Conservation (phyloP, 2,329 filamentous ascomycete species). For the Diaporthe longicolla region DNA sequence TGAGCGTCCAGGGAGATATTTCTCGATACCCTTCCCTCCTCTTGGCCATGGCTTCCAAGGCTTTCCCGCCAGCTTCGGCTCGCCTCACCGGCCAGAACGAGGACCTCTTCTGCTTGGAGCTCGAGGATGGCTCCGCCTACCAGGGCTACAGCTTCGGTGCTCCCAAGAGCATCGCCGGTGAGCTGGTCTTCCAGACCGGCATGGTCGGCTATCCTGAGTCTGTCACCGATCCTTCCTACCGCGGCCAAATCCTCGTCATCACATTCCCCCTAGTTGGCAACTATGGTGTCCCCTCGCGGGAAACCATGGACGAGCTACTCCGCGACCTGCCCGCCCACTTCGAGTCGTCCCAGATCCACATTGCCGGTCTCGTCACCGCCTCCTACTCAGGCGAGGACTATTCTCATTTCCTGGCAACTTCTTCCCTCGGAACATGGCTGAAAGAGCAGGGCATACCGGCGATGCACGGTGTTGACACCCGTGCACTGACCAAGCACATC, state of each 20-base stretch:
- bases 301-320: slow-evolving; percentile 86
- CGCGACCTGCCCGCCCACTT: slow-evolving; percentile 92
- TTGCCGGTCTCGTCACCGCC: slow-evolving; percentile 90
- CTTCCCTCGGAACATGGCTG: slow-evolving; percentile 93
- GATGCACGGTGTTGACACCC: slow-evolving; percentile 95
- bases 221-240: slow-evolving; percentile 88
- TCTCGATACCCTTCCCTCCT: slow-evolving; percentile 5
- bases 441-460: slow-evolving; percentile 96
- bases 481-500: slow-evolving; percentile 94
- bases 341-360: slow-evolving; percentile 92
- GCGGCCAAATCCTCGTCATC: slow-evolving; percentile 94
- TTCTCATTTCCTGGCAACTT: slow-evolving; percentile 92
- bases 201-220: slow-evolving; percentile 99
- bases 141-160: slow-evolving; percentile 98
- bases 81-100: slow-evolving; percentile 69
- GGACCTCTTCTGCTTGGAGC: slow-evolving; percentile 86
- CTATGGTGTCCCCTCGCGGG: slow-evolving; percentile 94
- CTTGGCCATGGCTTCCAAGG: slow-evolving; percentile 53
- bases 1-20: slow-evolving; percentile 20
- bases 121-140: slow-evolving; percentile 91
- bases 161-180: slow-evolving; percentile 92
- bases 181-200: slow-evolving; percentile 99
- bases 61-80: slow-evolving; percentile 72
- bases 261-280: slow-evolving; percentile 97
- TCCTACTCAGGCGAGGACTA: slow-evolving; percentile 96